Base-by-base conservation (phyloP, 768 basidiomycete species). In the Piloderma croceum region DNA sequence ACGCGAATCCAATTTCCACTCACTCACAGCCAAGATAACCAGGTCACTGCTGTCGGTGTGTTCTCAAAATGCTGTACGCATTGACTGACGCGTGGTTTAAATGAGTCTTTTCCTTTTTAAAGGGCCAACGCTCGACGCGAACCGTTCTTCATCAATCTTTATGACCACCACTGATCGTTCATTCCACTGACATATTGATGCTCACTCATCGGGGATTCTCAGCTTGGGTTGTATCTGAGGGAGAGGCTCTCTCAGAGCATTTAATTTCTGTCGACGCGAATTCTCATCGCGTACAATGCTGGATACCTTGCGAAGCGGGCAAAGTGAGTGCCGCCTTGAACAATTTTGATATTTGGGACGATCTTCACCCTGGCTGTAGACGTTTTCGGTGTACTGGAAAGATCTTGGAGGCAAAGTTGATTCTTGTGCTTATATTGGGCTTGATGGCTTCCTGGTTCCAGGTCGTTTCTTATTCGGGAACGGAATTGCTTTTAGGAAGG, bases 151-250 rank as follows among this genome's bases (percentile, higher is more conserved):
- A n/a, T n/a, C n/a, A n/a, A n/a, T n/a, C n/a, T n/a, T n/a, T n/a
- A n/a, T n/a, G n/a, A n/a, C n/a, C n/a, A n/a, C n/a, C n/a, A n/a
- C n/a, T n/a, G n/a, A n/a, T n/a, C n/a, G n/a, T n/a, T n/a, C n/a
- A 29, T 15, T 29, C 27, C 9, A 29, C 9, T 29, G 9, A 15
- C 27, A 29, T 29, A 9, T 29, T 9, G 10, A 77, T 77, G 73
- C 68, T 80, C 43, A 68, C 68, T 1, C 72, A 75, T 56, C 70
- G 73, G 13, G 76, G 71, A 5, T 84, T 83, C 59, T 79, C 79
- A 11, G 81, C 83, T 18, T 86, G 83, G 78, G 77, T 87, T 38
- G 64, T 66, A 24, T 72, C 68, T 29, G 70, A 76, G 23, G 74
- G 70, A 4, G 48, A 65, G 41, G 52, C 58, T 9, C 51, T 84